Base-by-base conservation (phyloP, 2,329 filamentous ascomycete species). In the Nemania diffusa region DNA sequence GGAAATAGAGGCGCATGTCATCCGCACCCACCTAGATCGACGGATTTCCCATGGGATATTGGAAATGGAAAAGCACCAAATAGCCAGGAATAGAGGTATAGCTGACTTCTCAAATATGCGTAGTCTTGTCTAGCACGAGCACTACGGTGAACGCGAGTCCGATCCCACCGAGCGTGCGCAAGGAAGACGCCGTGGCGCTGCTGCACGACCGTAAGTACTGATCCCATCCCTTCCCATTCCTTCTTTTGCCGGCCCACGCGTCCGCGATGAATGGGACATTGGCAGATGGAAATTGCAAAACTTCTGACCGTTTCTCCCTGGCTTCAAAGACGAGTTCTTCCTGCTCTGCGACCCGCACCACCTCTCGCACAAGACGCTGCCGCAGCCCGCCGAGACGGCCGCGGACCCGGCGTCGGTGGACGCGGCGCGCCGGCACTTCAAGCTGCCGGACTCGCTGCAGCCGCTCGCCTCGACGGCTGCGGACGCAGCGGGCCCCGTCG, bases 341-440 rank as follows among this genome's bases (percentile, higher is more conserved):
- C 79, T 88, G 52, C 69, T 78, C 48, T 85, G 83, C 77, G 82
- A 87, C 69, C 85, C 86, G 55, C 84, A 86, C 77, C 83, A 81
- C 72, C 78, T 82, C 58, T 72, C 73, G 20, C 74, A 84, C 48
- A 72, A 72, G 29, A 64, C 65, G 5, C 70, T 74, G 2, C 69
- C 75, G 8, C 73, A 26, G 13, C 48, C 78, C 22, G 71, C 75
- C 5, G 75, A 75, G 51, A 62, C 69, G 11, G 64, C 74, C 56
- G 65, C 69, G 26, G 55, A 72, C 13, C 62, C 68, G 37, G 60
- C 64, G 32, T 71, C 74, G 11, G 72, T 73, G 22, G 70, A 73
- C 15, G 13, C 73, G 74, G n/a, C 74, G 71, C 24, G 70, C 8
- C 74, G 76, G 61, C 79, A 46, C 52, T 74, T 74, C 70, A 62